Percentiles rank a stretch among this genome's conserved stretches.
phyloP scores from a whole-genome alignment of 2,329 filamentous ascomycete genomes.

The Aspergillus luchuensis region DNA sequence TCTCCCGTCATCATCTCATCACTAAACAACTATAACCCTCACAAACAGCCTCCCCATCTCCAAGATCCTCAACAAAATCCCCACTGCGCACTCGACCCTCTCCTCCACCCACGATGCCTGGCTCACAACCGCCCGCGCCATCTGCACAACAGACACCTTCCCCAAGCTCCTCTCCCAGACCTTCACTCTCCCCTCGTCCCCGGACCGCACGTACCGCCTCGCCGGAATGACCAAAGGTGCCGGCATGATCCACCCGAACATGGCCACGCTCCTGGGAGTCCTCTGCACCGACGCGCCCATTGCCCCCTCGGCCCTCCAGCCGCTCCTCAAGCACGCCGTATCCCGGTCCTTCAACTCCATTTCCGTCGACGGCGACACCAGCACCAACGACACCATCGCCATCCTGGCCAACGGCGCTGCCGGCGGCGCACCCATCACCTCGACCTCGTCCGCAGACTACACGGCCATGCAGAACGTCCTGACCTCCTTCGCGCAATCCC shows the following conservation, averaged over 20 bases:
- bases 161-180: slow-evolving; percentile 87
- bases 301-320: slow-evolving; percentile 65
- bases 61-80: slow-evolving; percentile 84
- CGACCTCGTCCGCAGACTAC: slow-evolving; percentile 62
- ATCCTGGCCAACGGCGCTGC: slow-evolving; percentile 94
- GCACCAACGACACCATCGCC: slow-evolving; percentile 94
- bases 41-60: slow-evolving; percentile 73
- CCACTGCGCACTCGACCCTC: slow-evolving; percentile 70
- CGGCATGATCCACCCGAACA: slow-evolving; percentile 99
- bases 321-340: slow-evolving; percentile 72
- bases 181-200: slow-evolving; percentile 81
- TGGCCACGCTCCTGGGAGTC: slow-evolving; percentile 92
- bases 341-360: slow-evolving; percentile 94
- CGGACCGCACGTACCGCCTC: slow-evolving; percentile 74
- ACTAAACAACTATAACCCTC: neutral
- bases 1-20: neutral
- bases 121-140: slow-evolving; percentile 82
- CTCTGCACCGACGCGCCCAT: slow-evolving; percentile 90
- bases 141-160: slow-evolving; percentile 98
- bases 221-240: slow-evolving; percentile 97
- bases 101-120: slow-evolving; percentile 80
- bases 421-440: slow-evolving; percentile 66
- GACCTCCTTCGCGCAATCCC: slow-evolving; percentile 74
- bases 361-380: slow-evolving; percentile 94
- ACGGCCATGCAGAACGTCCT: slow-evolving; percentile 70